Base-by-base conservation (phyloP, 1,139 yeast genomes). In the Blastobotrys arbuscula region DNA sequence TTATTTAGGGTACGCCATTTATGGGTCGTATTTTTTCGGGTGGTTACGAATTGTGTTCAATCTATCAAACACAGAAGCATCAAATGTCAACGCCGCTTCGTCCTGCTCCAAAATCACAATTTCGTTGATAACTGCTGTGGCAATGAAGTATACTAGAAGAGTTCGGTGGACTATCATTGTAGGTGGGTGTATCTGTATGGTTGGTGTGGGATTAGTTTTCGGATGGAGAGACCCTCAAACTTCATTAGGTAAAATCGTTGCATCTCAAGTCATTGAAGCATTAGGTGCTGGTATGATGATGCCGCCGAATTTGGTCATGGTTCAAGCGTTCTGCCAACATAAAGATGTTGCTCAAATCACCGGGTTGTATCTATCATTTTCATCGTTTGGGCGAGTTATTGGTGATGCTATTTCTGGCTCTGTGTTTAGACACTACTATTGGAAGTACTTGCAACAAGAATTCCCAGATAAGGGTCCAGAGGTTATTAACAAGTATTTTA, bases 51-150 rank as follows among this genome's bases (percentile, higher is more conserved):
- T 6, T 75, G 82, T 44, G 15, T 49, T 49, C 65, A 70, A 78
- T 59, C 77, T 79, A 53, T 68, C 80, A 19, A 65, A 71, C 43
- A 72, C 69, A 48, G 79, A 87, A 2, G 87, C 89, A 13, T 76
- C 83, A 6, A 82, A 83, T 57, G 68, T 78, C 2, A 74, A 79
- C 1, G 67, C 82, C 48, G 78, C 77, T 58, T 74, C 84, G 13
- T 81, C 82, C 55, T 84, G 78, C 23, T 74, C 84, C 2, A 80
- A 77, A 18, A 74, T 81, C 38, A 72, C 77, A 44, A 82, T 85
- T 28, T 76, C 83, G 10, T 53, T 79, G n/a, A 65, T 81, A 40
- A 84, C 87, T 9, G 59, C 81, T n/a, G 55, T 76, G 15, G 71
- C 82, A 43, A 76, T 74, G 20, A 67, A 70, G 53, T 55, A 58